phyloP scores from a whole-genome alignment of 2,329 filamentous ascomycete genomes.

The Penicillium sumatraense region DNA sequence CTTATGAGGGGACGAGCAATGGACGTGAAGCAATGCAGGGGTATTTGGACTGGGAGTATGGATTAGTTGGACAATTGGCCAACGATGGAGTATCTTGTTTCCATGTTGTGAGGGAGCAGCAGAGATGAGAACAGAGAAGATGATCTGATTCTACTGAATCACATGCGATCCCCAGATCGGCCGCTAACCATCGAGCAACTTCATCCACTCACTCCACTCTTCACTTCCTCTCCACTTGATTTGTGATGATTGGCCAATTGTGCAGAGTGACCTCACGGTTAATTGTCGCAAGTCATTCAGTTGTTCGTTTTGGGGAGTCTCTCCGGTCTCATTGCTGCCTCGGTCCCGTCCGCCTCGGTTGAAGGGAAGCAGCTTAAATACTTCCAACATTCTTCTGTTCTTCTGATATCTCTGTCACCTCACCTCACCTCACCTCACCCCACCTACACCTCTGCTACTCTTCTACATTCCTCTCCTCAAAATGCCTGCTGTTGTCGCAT shows the following conservation, averaged over 20 bases:
- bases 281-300: background rate
- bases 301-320: slow-evolving; percentile 1
- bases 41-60: slow-evolving; percentile 41
- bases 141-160: too few species aligned
- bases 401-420: background rate
- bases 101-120: slow-evolving; percentile 20
- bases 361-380: too few species aligned
- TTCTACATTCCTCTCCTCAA: background rate
- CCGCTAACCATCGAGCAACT: too few species aligned
- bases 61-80: slow-evolving; percentile 33
- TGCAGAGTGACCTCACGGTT: too few species aligned
- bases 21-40: slow-evolving; percentile 35
- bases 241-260: too few species aligned
- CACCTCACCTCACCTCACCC: background rate
- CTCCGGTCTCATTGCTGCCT: slow-evolving; percentile 12
- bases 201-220: too few species aligned
- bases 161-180: too few species aligned
- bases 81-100: slow-evolving; percentile 36
- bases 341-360: slow-evolving; percentile 22
- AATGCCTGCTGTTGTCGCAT: slow-evolving; percentile 27
- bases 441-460: background rate
- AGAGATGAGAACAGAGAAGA: too few species aligned
- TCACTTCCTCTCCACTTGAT: too few species aligned
- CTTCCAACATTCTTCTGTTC: too few species aligned
- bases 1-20: slow-evolving; percentile 37